Percentiles rank a stretch among this genome's conserved stretches.
These are phyloP conservation scores for Jacaranda copaia DNA, from an alignment of 257 asterid species.

Conservation along the genomic window DNA sequence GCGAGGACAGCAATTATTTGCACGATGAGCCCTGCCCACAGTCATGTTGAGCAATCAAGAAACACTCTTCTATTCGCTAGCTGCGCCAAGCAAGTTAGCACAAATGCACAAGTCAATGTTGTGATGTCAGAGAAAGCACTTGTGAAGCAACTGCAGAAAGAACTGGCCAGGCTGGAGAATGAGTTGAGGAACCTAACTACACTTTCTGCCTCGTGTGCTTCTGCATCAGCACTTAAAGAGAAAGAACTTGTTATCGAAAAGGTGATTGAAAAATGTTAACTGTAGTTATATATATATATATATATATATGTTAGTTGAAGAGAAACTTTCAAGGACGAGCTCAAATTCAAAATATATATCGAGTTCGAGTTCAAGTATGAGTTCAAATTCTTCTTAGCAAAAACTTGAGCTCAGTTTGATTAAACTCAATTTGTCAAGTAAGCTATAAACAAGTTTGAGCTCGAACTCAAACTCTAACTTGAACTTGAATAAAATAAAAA, in stretches of 20 bases:
- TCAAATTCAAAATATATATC: no score
- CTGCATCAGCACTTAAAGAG: slow-evolving; percentile 61
- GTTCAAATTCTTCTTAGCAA: no score
- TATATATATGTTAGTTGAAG: no score
- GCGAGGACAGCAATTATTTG: slow-evolving; percentile 92
- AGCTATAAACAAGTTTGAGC: no score
- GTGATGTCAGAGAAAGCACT: slow-evolving; percentile 92
- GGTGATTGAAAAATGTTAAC: slow-evolving; percentile 46
- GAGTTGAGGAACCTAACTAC: slow-evolving; percentile 72
- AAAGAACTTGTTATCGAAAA: slow-evolving; percentile 79
- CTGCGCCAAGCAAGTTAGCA: slow-evolving; percentile 91
- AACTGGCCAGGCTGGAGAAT: slow-evolving; percentile 71
- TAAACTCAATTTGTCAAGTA: no score
- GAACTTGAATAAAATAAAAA: no score
- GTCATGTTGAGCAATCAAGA: slow-evolving; percentile 91
- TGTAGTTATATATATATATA: neutral
- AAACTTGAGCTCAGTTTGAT: no score
- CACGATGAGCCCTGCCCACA: slow-evolving; percentile 95
- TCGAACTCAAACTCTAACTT: no score
- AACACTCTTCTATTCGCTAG: slow-evolving; percentile 92
- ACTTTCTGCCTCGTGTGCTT: slow-evolving; percentile 48
- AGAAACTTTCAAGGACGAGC: neutral
- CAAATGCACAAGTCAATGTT: slow-evolving; percentile 82
- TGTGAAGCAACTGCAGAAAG: slow-evolving; percentile 86
- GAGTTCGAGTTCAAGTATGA: neutral